Conservation (phyloP, 176 grass and related monocot species). For the Oryza nivara region DNA sequence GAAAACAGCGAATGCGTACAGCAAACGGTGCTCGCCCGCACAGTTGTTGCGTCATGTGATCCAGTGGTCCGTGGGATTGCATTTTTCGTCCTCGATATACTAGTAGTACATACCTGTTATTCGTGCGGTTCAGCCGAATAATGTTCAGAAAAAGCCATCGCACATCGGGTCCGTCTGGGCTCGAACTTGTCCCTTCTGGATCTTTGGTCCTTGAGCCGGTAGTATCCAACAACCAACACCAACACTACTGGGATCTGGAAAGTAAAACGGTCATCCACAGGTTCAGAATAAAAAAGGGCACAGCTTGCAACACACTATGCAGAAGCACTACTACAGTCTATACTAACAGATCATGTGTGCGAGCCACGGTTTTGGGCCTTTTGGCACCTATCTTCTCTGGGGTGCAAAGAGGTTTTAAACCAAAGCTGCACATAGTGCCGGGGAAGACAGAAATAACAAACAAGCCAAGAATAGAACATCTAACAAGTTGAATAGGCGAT, state of each 20-base stretch:
- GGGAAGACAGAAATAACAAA: too few species aligned
- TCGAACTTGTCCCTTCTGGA: not conserved
- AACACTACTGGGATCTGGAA: not conserved
- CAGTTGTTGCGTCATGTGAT: conserved; percentile 17
- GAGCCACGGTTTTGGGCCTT: too few species aligned
- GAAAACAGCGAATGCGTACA: not conserved
- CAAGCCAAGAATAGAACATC: not conserved
- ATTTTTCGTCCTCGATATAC: not conserved
- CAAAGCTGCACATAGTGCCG: not conserved
- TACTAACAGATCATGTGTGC: not conserved
- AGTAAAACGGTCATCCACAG: not conserved
- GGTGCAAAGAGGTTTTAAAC: not conserved
- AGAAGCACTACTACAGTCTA: not conserved
- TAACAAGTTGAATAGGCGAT: not conserved
- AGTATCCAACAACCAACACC: too few species aligned
- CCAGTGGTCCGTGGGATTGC: not conserved
- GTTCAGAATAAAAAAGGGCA: not conserved
- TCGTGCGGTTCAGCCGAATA: not conserved
- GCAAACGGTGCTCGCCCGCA: not conserved
- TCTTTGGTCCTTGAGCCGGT: not conserved
- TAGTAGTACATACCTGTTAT: not conserved
- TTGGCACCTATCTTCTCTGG: not conserved
- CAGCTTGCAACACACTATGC: not conserved
- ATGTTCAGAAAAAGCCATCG: not conserved
- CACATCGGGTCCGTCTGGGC: not conserved